Evolutionary conservation across 2,329 filamentous ascomycete species (phyloP).

Genomic region (Neopestalotiopsis clavispora): DNA sequence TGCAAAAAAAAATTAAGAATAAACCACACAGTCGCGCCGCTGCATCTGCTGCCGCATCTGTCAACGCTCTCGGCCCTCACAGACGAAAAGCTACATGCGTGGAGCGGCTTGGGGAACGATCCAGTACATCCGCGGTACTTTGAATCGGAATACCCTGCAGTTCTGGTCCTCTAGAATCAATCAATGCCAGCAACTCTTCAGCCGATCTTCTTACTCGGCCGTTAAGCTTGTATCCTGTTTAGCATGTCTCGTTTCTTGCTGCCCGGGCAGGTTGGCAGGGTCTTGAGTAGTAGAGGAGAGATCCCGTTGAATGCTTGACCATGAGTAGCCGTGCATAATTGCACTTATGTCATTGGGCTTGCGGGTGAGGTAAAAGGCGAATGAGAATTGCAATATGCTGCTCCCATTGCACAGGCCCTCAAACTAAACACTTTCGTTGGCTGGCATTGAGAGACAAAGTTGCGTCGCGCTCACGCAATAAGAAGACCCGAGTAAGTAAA

Average conservation of each 20-base stretch:
- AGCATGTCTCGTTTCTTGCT: not conserved
- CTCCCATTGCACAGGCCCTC: not conserved
- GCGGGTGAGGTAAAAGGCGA: not conserved
- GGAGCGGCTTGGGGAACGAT: conserved; percentile 6
- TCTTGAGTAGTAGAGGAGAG: not conserved
- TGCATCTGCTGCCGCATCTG: conserved; percentile 14
- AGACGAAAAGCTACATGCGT: conserved; percentile 14
- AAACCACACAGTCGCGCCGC: conserved; percentile 5
- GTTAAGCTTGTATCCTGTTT: conserved; percentile 1
- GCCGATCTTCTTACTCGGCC: not conserved
- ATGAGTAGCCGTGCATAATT: conserved; percentile 4
- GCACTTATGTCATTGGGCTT: not conserved
- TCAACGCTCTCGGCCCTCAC: conserved; percentile 14
- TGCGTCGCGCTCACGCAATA: not conserved
- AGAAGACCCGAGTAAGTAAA: not conserved
- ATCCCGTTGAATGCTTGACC: not conserved
- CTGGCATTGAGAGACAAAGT: not conserved
- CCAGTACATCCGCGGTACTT: conserved; percentile 16
- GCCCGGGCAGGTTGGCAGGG: conserved; percentile 5
- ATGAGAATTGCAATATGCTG: not conserved
- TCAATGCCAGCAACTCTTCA: conserved; percentile 1
- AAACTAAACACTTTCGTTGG: not conserved
- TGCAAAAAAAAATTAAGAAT: not conserved
- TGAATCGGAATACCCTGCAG: not conserved
- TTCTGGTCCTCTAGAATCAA: not conserved